These are phyloP conservation scores for Monosporozyma aerobia DNA, from an alignment of 805 yeast species.

Conservation along the genomic window DNA sequence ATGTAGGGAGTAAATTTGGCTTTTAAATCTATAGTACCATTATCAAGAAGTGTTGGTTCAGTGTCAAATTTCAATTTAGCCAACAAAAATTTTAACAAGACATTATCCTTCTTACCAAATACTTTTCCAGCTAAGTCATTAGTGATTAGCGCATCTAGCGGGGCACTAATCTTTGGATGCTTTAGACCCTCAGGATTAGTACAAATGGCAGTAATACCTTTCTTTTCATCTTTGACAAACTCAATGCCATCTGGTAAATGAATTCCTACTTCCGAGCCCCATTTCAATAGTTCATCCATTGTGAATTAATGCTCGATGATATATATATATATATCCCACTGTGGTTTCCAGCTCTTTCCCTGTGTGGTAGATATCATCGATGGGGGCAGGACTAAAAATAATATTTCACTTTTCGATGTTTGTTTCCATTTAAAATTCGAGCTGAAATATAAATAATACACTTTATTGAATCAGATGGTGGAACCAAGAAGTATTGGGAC, in stretches of 20 bases:
- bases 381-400: neutral
- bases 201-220: conserved; percentile 32
- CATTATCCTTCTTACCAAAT: conserved; percentile 26
- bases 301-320: neutral
- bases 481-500: neutral
- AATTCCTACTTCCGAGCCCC: conserved; percentile 36
- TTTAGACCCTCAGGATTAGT: conserved; percentile 18
- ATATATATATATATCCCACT: neutral
- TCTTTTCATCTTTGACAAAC: conserved; percentile 27
- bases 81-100: conserved; percentile 32
- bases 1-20: conserved; percentile 37
- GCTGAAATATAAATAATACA: neutral
- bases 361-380: neutral
- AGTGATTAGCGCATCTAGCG: conserved; percentile 24
- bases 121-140: conserved; percentile 15
- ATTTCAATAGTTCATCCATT: conserved; percentile 14
- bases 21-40: conserved; percentile 4
- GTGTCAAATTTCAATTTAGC: conserved; percentile 35
- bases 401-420: neutral
- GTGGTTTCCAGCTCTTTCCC: neutral
- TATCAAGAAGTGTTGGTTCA: conserved; percentile 6
- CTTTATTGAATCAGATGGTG: too few relatives aligned
- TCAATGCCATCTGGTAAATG: conserved; percentile 25
- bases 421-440: neutral
- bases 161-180: conserved; percentile 24